Conservation (phyloP, 345 rosid genomes). For the Camelina sativa region DNA sequence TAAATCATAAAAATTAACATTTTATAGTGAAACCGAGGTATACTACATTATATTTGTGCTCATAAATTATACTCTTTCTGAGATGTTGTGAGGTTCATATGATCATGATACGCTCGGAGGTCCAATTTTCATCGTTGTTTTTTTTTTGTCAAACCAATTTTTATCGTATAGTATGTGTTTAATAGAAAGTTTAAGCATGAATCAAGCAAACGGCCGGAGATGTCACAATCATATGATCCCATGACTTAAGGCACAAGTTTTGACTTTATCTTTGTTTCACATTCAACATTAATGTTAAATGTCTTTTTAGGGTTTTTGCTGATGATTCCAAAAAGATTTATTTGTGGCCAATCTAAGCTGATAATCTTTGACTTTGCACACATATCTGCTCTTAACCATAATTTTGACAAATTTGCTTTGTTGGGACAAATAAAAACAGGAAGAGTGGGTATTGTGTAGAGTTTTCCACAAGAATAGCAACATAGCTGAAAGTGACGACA, state of each 20-base stretch:
- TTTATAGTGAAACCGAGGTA: background rate
- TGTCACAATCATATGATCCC: slow-evolving; percentile 32
- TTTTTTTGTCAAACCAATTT: background rate
- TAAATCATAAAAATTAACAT: background rate
- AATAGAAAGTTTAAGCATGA: slow-evolving; percentile 7
- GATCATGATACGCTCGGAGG: slow-evolving; percentile 1
- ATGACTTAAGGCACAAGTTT: slow-evolving; percentile 25
- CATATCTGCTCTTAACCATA: slow-evolving; percentile 16
- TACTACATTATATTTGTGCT: background rate
- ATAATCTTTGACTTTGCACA: slow-evolving; percentile 34
- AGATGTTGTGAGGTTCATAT: background rate
- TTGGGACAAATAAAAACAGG: slow-evolving; percentile 46
- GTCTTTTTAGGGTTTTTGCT: slow-evolving; percentile 23
- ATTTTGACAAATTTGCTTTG: background rate
- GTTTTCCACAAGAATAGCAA: slow-evolving; percentile 66
- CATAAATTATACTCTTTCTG: background rate
- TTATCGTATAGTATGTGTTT: background rate
- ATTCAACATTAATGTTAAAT: background rate
- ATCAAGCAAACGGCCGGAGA: slow-evolving; percentile 20
- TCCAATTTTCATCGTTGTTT: background rate
- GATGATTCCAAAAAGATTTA: slow-evolving; percentile 13
- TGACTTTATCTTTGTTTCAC: slow-evolving; percentile 38
- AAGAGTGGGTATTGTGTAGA: slow-evolving; percentile 88
- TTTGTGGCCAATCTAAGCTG: slow-evolving; percentile 30
- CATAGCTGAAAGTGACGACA: slow-evolving; percentile 41